Conservation (phyloP, 2,329 filamentous ascomycete genomes). For the Aspergillus sp. region DNA sequence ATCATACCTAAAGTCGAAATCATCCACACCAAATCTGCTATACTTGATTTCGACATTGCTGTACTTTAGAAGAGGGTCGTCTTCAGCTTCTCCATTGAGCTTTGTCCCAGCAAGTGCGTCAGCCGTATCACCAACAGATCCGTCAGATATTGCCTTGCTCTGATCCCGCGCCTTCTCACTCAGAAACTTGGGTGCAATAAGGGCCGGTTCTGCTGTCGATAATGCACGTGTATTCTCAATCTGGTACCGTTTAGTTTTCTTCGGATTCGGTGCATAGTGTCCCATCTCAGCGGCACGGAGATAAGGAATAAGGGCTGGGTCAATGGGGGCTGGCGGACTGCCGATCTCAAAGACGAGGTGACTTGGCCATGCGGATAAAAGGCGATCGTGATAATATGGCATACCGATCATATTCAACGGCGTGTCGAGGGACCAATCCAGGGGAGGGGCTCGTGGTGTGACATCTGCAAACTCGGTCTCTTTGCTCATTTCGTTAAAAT, state of each 20-base stretch:
- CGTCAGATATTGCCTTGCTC: slow-evolving; percentile 35
- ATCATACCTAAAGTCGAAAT: slow-evolving; percentile 97
- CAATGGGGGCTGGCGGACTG: slow-evolving; percentile 71
- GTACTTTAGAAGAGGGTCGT: slow-evolving; percentile 84
- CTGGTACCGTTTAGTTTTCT: slow-evolving; percentile 73
- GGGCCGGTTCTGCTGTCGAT: slow-evolving; percentile 56
- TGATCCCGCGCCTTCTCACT: slow-evolving; percentile 82
- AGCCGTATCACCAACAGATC: slow-evolving; percentile 50
- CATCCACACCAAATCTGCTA: slow-evolving; percentile 97
- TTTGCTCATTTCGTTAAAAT: slow-evolving; percentile 76
- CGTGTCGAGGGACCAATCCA: slow-evolving; percentile 69
- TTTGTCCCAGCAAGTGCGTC: slow-evolving; percentile 65
- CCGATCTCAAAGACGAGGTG: slow-evolving; percentile 81
- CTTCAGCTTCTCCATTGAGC: slow-evolving; percentile 66
- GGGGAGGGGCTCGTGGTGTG: slow-evolving; percentile 54
- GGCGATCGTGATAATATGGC: slow-evolving; percentile 83
- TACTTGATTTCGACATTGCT: slow-evolving; percentile 97
- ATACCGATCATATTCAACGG: slow-evolving; percentile 83
- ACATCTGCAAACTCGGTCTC: slow-evolving; percentile 73
- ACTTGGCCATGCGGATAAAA: slow-evolving; percentile 86
- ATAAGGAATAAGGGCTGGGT: slow-evolving; percentile 62
- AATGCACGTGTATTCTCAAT: slow-evolving; percentile 68
- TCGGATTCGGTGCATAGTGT: slow-evolving; percentile 71
- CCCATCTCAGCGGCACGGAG: slow-evolving; percentile 72
- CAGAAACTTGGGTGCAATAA: slow-evolving; percentile 81